Evolutionary conservation across 2,329 filamentous ascomycete species (phyloP), one percentile per base, ranked within the genome.

Genomic region (Ascochyta pisi): DNA sequence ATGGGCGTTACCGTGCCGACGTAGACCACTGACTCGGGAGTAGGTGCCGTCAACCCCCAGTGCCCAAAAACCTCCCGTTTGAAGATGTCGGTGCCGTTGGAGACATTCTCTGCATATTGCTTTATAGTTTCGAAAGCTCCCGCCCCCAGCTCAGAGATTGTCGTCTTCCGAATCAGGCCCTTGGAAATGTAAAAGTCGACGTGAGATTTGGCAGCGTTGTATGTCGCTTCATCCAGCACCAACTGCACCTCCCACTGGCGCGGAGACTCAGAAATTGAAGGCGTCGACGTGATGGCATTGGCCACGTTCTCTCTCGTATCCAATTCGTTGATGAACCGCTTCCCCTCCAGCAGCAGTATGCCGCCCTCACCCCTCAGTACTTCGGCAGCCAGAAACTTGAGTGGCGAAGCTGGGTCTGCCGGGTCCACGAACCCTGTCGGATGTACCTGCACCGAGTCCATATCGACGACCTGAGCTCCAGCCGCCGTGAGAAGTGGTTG

Each of bases 311-410:
- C 84, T 3, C 86, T 73, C 2, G 81, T 87, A n/a, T 83, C 78
- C 61, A 88, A 75, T 70, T 89, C 86, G 60, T 89, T 82, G n/a
- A 87, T 75, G 54, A 89, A 88, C 13, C 86, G 74, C 52, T 77
- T 76, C 0, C 85, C 84, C n/a, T 70, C 49, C 2, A 51, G 22
- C 8, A 89, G 71, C 26, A 89, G 61, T 4, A 88, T 80, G 0
- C 85, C 86, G 0, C 86, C 86, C 63, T 88, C 86, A 0, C 86
- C 86, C 3, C 86, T 77, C 24, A 89, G 75, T 54, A 86, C 78
- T 70, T 89, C 86, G 0, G 86, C 86, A 0, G 86, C 86, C 4
- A 89, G 80, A 63, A 89, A 85, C 70, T 89, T 89, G 43, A 85
- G 79, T 31, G 73, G 71, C 0, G 79, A 77, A 0, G 61, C 62